A percentile compares a stretch with the other conserved stretches of the same genome.
Conservation (phyloP, 805 yeast genomes). For the Isabelozyma rhagii region DNA sequence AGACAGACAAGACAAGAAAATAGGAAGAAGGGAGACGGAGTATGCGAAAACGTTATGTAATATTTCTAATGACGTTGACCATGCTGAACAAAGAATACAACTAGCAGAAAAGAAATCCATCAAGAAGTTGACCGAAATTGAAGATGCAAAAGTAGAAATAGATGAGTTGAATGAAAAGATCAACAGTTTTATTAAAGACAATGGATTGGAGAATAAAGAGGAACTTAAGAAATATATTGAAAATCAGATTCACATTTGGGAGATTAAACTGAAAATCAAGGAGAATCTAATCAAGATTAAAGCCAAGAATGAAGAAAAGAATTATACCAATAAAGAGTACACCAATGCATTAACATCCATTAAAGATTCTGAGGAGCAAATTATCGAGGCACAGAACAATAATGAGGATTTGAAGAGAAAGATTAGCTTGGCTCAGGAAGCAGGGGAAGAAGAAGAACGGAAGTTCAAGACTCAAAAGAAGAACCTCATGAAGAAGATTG, state of each 20-base stretch:
- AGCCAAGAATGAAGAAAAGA: constrained; percentile 54
- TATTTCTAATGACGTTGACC: constrained; percentile 46
- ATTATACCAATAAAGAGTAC: constrained; percentile 61
- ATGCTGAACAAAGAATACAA: constrained; percentile 31
- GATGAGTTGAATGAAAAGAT: constrained; percentile 25
- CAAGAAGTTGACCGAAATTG: constrained; percentile 30
- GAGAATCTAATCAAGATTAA: constrained; percentile 42
- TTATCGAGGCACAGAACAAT: constrained; percentile 18
- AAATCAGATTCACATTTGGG: constrained; percentile 42
- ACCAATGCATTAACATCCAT: constrained; percentile 50
- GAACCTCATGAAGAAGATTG: constrained; percentile 16
- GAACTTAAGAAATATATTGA: constrained; percentile 18
- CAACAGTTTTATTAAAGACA: constrained; percentile 16
- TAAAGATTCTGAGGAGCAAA: constrained; percentile 37
- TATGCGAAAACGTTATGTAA: constrained; percentile 43
- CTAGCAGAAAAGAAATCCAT: constrained; percentile 28
- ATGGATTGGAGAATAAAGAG: constrained; percentile 15
- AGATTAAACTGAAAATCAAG: constrained; percentile 44
- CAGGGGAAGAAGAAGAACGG: constrained; percentile 16
- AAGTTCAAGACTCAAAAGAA: constrained; percentile 18
- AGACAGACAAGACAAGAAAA: constrained; percentile 33
- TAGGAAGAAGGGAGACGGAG: constrained; percentile 43
- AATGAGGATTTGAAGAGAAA: constrained; percentile 12
- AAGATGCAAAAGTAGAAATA: constrained; percentile 17
- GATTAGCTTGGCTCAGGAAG: constrained; percentile 15